These are phyloP conservation scores for Amauroascus niger DNA, from an alignment of 2,329 filamentous ascomycete genomes.

Conservation along the genomic window DNA sequence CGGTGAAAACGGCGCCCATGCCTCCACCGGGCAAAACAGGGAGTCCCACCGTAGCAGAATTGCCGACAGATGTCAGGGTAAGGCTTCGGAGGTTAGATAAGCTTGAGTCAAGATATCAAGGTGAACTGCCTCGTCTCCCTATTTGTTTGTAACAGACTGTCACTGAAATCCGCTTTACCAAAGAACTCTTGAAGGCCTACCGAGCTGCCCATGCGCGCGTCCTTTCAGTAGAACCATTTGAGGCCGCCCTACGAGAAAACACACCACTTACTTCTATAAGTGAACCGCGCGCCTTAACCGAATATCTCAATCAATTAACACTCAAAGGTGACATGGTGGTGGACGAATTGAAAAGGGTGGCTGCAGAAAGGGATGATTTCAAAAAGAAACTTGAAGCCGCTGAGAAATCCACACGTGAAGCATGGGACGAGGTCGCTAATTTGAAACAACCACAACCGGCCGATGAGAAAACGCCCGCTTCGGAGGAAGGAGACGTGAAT, in stretches of 20 bases:
- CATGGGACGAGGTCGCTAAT: constrained; percentile 54
- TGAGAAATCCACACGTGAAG: constrained; percentile 52
- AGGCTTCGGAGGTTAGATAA: constrained; percentile 82
- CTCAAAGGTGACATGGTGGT: constrained; percentile 85
- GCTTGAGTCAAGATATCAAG: constrained; percentile 75
- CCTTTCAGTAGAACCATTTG: constrained; percentile 83
- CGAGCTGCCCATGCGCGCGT: constrained; percentile 80
- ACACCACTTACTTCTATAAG: constrained; percentile 82
- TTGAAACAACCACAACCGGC: constrained; percentile 36
- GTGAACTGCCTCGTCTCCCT: constrained; percentile 36
- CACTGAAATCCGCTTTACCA: constrained; percentile 9
- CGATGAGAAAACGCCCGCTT: constrained; percentile 15
- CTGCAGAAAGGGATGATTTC: constrained; percentile 66
- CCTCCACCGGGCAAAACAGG: constrained; percentile 17
- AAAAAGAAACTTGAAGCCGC: constrained; percentile 66
- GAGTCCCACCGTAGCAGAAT: constrained; percentile 38
- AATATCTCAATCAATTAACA: constrained; percentile 81
- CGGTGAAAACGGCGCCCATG: constrained; percentile 19
- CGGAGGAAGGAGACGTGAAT: constrained; percentile 27
- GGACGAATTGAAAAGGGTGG: constrained; percentile 82
- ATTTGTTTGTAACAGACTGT: not conserved
- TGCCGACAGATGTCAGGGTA: constrained; percentile 63
- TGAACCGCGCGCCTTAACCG: constrained; percentile 72
- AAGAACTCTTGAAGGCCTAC: constrained; percentile 84
- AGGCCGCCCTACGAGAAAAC: constrained; percentile 80